Percentiles rank a stretch among this genome's conserved stretches.
Conservation (phyloP, 208 protist species). For the Porcisia hertigi region DNA sequence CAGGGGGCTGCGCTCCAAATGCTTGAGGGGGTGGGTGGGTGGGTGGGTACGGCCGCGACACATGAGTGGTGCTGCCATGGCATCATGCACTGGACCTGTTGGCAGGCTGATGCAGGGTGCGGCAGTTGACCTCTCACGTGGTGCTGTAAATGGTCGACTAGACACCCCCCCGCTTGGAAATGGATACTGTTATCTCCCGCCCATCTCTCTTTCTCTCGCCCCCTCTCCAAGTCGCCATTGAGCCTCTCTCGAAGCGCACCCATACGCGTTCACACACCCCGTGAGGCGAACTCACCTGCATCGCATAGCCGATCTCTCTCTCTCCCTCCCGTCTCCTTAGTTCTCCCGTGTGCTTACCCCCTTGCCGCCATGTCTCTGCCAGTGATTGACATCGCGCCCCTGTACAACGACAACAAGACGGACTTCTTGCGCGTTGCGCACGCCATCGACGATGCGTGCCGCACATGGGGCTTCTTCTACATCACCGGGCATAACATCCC, state of each 20-base stretch:
- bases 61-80: too few relatives aligned
- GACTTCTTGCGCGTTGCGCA: slow-evolving; percentile 46
- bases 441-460: slow-evolving; percentile 71
- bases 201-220: too few relatives aligned
- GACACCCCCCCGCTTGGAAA: too few relatives aligned
- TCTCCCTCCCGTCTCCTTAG: neutral
- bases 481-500: slow-evolving; percentile 70
- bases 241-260: neutral
- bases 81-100: too few relatives aligned
- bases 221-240: too few relatives aligned
- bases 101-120: too few relatives aligned
- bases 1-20: too few relatives aligned
- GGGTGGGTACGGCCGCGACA: too few relatives aligned
- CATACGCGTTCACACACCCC: neutral
- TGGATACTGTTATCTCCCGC: too few relatives aligned
- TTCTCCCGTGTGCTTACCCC: neutral
- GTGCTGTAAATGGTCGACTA: too few relatives aligned
- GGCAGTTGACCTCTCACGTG: too few relatives aligned
- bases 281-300: neutral
- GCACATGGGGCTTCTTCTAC: slow-evolving; percentile 86
- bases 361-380: slow-evolving; percentile 41
- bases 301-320: neutral
- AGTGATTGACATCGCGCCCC: slow-evolving; percentile 71
- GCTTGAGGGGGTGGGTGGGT: too few relatives aligned
- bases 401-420: slow-evolving; percentile 45